Evolutionary conservation across 139 green algal species (phyloP).

Genomic region (Chlorella sorokiniana): DNA sequence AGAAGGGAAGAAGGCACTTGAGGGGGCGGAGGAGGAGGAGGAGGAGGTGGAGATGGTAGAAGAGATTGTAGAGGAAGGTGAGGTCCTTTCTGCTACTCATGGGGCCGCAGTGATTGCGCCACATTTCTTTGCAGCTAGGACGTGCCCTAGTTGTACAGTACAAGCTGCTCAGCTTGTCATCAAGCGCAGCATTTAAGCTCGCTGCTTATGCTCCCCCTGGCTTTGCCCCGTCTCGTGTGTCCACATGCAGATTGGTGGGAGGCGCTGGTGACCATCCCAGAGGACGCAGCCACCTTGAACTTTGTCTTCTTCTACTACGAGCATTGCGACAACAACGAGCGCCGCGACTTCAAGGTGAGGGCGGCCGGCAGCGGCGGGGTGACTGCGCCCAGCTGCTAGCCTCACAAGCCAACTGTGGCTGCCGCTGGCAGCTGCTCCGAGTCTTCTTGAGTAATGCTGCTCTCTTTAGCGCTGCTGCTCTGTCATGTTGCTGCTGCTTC

Average conservation of each 20-base stretch:
- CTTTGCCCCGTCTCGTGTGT: too few species aligned
- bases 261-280: conserved; percentile 51
- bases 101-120: too few species aligned
- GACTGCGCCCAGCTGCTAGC: background rate
- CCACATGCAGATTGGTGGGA: conserved; percentile 62
- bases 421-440: background rate
- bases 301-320: conserved; percentile 80
- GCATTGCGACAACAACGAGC: conserved; percentile 84
- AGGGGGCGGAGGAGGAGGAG: background rate
- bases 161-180: too few species aligned
- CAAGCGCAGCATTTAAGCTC: background rate
- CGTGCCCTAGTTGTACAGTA: too few species aligned
- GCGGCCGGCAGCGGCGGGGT: background rate
- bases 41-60: background rate
- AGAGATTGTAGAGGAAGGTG: background rate
- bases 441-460: background rate
- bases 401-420: background rate
- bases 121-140: too few species aligned
- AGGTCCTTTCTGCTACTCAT: too few species aligned
- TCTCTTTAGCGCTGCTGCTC: background rate
- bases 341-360: conserved; percentile 51
- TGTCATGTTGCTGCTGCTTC: background rate
- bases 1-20: background rate
- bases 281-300: conserved; percentile 64
- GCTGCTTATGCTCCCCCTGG: background rate